phyloP scores from a whole-genome alignment of 2,329 filamentous ascomycete species.

The Geosmithia flava region DNA sequence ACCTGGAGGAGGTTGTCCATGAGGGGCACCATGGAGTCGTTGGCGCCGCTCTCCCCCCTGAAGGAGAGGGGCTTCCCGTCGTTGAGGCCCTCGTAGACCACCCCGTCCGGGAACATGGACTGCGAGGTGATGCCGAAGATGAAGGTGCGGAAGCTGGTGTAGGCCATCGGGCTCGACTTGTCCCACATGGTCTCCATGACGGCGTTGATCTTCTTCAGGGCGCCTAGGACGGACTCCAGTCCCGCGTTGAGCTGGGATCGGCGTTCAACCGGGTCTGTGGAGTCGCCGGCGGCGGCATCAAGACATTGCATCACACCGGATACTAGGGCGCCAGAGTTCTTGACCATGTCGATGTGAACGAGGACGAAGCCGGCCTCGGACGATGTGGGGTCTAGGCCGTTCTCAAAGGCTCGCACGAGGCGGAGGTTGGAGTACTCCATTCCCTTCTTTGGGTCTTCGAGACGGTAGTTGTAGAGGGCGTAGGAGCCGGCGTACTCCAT shows the following conservation, averaged over 20 bases:
- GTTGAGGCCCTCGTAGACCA: conserved; percentile 71
- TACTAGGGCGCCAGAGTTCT: conserved; percentile 68
- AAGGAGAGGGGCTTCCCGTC: conserved; percentile 55
- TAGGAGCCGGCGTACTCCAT: conserved; percentile 73
- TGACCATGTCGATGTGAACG: conserved; percentile 92
- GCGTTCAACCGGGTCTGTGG: conserved; percentile 16
- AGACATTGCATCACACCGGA: conserved; percentile 59
- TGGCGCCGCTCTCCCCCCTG: conserved; percentile 85
- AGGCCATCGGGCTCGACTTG: conserved; percentile 71
- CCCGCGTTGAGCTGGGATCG: conserved; percentile 52
- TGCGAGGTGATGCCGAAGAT: conserved; percentile 94
- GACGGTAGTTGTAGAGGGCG: conserved; percentile 56
- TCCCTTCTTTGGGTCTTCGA: conserved; percentile 40
- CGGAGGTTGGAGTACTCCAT: conserved; percentile 59
- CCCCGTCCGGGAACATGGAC: conserved; percentile 87
- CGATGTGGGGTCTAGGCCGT: conserved; percentile 72
- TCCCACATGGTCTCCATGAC: conserved; percentile 91
- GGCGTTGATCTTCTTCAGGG: conserved; percentile 53
- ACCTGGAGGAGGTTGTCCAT: conserved; percentile 81
- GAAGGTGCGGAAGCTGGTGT: conserved; percentile 87
- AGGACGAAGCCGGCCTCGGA: conserved; percentile 95
- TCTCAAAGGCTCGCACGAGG: conserved; percentile 82
- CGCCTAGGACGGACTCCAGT: conserved; percentile 45
- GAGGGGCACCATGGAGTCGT: conserved; percentile 87
- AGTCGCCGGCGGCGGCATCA: conserved; percentile 27